Conservation (phyloP, 305 asterid species). For the Coffea humblotiana region DNA sequence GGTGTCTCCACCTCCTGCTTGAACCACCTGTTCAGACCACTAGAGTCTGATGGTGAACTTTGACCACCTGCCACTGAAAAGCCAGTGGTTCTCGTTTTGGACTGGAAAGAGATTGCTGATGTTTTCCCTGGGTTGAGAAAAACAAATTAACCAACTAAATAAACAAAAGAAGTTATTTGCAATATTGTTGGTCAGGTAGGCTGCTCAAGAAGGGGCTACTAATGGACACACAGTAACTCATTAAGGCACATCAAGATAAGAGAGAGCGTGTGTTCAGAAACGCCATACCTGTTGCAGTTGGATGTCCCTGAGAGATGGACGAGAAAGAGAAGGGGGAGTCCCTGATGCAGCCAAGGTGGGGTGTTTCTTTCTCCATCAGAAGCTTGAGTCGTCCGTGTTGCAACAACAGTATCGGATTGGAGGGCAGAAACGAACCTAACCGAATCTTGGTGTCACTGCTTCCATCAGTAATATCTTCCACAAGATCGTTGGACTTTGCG, state of each 20-base stretch:
- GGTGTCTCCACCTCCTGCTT: constrained; percentile 76
- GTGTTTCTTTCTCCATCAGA: constrained; percentile 73
- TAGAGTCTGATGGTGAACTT: constrained; percentile 76
- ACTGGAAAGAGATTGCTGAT: constrained; percentile 52
- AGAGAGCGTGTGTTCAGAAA: neutral
- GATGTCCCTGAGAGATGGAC: constrained; percentile 90
- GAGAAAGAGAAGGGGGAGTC: constrained; percentile 77
- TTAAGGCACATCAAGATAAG: neutral
- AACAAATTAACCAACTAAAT: too few species aligned
- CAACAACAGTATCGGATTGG: constrained; percentile 60
- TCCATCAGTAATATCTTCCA: constrained; percentile 45
- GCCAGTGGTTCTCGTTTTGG: constrained; percentile 76
- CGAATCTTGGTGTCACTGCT: constrained; percentile 41
- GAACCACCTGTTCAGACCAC: constrained; percentile 78
- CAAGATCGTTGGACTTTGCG: constrained; percentile 36
- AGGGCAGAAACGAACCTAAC: constrained; percentile 56
- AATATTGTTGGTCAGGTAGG: neutral
- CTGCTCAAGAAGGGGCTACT: neutral
- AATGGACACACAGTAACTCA: neutral
- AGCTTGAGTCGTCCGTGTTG: constrained; percentile 38
- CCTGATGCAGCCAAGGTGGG: constrained; percentile 90
- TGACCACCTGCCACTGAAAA: constrained; percentile 66
- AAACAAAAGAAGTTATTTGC: neutral
- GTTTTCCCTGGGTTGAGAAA: constrained; percentile 49
- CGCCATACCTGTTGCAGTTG: constrained; percentile 83